Evolutionary conservation across 176 grass and related monocot genomes (phyloP), one percentile per base, ranked within the genome.

Genomic region (Triticum turgidum): DNA sequence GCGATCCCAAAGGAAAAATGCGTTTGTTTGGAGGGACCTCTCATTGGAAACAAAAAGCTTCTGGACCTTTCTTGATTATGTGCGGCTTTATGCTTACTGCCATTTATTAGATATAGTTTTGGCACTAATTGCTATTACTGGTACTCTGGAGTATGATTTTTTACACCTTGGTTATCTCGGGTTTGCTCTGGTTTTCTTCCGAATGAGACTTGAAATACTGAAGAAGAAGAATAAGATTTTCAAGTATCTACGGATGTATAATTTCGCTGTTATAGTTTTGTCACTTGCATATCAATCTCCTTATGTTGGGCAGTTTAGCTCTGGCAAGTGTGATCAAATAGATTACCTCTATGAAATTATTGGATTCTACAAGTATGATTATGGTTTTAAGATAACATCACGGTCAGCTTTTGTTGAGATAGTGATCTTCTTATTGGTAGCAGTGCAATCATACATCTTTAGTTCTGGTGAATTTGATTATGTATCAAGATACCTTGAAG

Each of bases 31-130:
- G 96, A 95, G 83, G 65, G 96, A 98, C 74, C 93, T 98, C 38
- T 98, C 96, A 82, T 93, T 98, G 81, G 96, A 98, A 95, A 98
- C 93, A 84, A 98, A 98, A 90, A 98, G 96, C 79, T 93, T 98
- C 62, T 98, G 96, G 96, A 98, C 96, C 65, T 98, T 95, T 89
- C 89, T 95, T 85, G 96, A 98, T 87, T 98, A 98, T 88, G 54
- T 95, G 54, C 80, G 96, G 51, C 91, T 95, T 56, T 98, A 98
- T 86, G 89, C 76, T 61, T 98, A 95, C 78, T 98, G 96, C 84
- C 96, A 98, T 92, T 91, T 98, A 88, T 79, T 98, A 52, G 96
- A 98, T 76, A 98, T 98, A 86, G 96, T 98, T 86, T 92, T 98
- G 81, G 88, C 93, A 65, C 87, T 98, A 85, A 95, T 98, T 95